Percentiles rank a stretch among this genome's conserved stretches.
These are phyloP conservation scores for Rhamnella rubrinervis DNA, from an alignment of 331 rosid species.

Conservation along the genomic window DNA sequence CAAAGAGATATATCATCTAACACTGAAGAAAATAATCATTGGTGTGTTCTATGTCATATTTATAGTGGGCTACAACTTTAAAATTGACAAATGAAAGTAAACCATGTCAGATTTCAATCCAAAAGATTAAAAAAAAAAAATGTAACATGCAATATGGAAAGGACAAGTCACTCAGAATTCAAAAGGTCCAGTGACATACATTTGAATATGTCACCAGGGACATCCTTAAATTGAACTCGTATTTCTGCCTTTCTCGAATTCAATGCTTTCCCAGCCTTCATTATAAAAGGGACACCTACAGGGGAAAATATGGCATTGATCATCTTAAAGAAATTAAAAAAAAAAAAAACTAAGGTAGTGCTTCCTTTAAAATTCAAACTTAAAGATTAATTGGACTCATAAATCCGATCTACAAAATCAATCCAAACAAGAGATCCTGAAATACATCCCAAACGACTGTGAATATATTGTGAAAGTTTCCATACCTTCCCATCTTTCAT, in stretches of 20 bases:
- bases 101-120: no score
- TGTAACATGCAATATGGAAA: not conserved
- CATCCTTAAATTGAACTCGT: conserved; percentile 95
- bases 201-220: conserved; percentile 95
- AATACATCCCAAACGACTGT: conserved; percentile 8
- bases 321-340: not conserved
- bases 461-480: conserved; percentile 1
- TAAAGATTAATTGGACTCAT: not conserved
- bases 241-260: conserved; percentile 87
- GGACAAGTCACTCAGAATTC: conserved; percentile 2
- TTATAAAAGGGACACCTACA: conserved; percentile 87
- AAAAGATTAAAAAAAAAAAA: not conserved
- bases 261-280: conserved; percentile 96
- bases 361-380: conserved; percentile 7
- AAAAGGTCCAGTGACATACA: conserved; percentile 47
- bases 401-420: conserved; percentile 9
- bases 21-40: not conserved
- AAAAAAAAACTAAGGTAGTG: not conserved
- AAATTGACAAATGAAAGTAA: no score
- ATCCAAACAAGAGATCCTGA: conserved; percentile 17
- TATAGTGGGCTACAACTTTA: no score
- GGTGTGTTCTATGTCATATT: no score
- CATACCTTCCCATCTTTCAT: conserved; percentile 98
- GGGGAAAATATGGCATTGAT: not conserved
- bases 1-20: not conserved